phyloP scores from a whole-genome alignment of 768 basidiomycete species.

The Sporobolomyces roseus region DNA sequence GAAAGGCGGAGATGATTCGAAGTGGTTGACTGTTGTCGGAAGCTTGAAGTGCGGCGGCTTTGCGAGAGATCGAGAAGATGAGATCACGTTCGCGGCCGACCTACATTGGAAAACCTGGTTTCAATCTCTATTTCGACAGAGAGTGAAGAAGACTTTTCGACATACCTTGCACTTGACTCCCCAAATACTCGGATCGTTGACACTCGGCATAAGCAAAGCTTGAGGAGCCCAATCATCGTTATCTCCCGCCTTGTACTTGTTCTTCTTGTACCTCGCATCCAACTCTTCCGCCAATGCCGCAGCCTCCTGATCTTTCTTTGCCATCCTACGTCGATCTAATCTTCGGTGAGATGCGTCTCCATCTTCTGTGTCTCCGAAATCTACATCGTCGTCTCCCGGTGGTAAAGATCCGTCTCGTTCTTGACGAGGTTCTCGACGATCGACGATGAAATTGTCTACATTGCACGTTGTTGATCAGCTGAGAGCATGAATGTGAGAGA shows the following conservation, averaged over 20 bases:
- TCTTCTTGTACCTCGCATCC: slow-evolving; percentile 65
- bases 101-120: slow-evolving; percentile 51
- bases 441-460: slow-evolving; percentile 51
- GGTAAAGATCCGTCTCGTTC: slow-evolving; percentile 91
- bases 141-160: slow-evolving; percentile 5
- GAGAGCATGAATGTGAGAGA: no score
- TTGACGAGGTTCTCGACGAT: slow-evolving; percentile 65
- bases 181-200: slow-evolving; percentile 93
- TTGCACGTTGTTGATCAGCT: background rate
- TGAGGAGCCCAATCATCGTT: slow-evolving; percentile 84
- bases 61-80: slow-evolving; percentile 84
- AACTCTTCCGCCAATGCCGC: slow-evolving; percentile 54
- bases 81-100: slow-evolving; percentile 88
- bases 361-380: slow-evolving; percentile 43
- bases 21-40: slow-evolving; percentile 74
- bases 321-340: slow-evolving; percentile 46
- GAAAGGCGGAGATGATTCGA: slow-evolving; percentile 87
- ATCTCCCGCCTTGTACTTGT: slow-evolving; percentile 52
- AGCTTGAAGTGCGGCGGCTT: slow-evolving; percentile 69
- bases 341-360: slow-evolving; percentile 47
- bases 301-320: slow-evolving; percentile 53
- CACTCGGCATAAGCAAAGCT: slow-evolving; percentile 88
- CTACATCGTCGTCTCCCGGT: slow-evolving; percentile 79
- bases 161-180: slow-evolving; percentile 85
- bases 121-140: background rate